Evolutionary conservation across 371 early-diverging fungal genomes (phyloP), one percentile per base, ranked within the genome.

Genomic region (Rhizopus sp.): DNA sequence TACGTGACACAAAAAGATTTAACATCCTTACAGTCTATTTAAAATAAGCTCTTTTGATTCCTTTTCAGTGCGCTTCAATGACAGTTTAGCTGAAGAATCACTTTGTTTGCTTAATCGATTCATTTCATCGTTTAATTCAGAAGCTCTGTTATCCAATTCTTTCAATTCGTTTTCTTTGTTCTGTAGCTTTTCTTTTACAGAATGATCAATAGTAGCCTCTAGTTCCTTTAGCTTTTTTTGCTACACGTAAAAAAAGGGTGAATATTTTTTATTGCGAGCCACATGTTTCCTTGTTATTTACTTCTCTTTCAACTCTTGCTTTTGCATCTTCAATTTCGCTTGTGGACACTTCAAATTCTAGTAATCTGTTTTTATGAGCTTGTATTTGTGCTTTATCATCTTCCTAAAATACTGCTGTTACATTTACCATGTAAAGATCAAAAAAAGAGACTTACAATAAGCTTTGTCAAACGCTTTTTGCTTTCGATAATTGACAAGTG

Each of bases 11-110:
- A 31, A 4, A 17, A 15, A 13, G 0, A 4, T 7, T 15, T 42
- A 12, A 16, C 8, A 42, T 13, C 8, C 50, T 52, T 58, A 71
- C 63, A 75, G 29, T 10, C 53, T 38, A 3, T 68, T 66, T 15
- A 75, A 38, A 3, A 49, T 60, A 1, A 69, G 58, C 13, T 62
- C 44, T 55, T 80, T 82, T 7, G 63, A 38, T 31, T 81, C 73
- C 15, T 63, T 59, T 6, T 88, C 87, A 0, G 59, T 35, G 15
- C 63, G 71, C 48, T 83, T 82, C 32, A 88, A 49, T 0, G 76
- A 69, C 33, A 89, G 64, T 34, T 77, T 73, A 0, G 90, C 88
- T 0, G 84, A 70, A 0, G 79, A 78, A 52, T 89, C 87, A 0
- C 80, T 67, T 58, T 82, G 80, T 51, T 68, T 68, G 61, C 73